phyloP scores from a whole-genome alignment of 2,329 filamentous ascomycete genomes.

The Cytospora piceicola region DNA sequence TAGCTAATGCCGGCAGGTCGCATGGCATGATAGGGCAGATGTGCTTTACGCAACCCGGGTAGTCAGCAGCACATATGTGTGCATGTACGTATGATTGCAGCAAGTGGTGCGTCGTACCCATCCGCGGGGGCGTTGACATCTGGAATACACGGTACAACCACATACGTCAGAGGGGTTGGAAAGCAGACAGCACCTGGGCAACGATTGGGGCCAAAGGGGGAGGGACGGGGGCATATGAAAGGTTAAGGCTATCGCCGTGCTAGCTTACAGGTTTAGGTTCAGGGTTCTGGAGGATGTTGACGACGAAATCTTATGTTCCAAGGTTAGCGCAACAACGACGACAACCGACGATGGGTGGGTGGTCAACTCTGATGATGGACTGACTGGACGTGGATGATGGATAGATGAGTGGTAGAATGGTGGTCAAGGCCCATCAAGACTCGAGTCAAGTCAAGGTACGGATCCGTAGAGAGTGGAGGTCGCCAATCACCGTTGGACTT shows the following conservation, averaged over 20 bases:
- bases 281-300: neutral
- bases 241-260: neutral
- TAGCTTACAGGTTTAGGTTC: neutral
- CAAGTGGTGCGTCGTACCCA: neutral
- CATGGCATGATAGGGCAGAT: conserved; percentile 19
- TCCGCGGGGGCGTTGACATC: too few species aligned
- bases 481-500: conserved; percentile 7
- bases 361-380: neutral
- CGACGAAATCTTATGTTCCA: neutral
- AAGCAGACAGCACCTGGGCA: neutral
- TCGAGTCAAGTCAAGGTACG: conserved; percentile 5
- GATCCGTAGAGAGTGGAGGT: conserved; percentile 1
- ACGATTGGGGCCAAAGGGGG: too few species aligned
- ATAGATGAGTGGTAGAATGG: neutral
- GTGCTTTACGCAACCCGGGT: neutral
- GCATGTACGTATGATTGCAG: neutral
- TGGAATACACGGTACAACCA: neutral
- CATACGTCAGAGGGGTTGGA: neutral
- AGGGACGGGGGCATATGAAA: neutral
- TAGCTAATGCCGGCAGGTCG: neutral
- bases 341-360: neutral
- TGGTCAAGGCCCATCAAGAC: neutral
- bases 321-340: neutral
- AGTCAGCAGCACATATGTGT: neutral
- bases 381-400: neutral